Evolutionary conservation across 2,329 filamentous ascomycete species (phyloP).

Genomic region (Trichoderma sp.): DNA sequence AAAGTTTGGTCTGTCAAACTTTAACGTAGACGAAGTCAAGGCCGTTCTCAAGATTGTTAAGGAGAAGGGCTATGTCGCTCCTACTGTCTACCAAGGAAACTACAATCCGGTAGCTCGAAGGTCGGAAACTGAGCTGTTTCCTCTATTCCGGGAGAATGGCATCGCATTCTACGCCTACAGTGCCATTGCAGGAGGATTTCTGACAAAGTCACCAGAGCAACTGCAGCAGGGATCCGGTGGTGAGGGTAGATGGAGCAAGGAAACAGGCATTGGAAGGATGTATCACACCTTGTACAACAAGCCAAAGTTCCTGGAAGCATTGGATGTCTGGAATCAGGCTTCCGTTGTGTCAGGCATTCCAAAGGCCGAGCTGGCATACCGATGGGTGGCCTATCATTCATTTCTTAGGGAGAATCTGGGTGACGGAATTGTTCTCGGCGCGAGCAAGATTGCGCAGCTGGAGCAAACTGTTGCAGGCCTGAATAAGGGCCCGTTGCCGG

Average conservation of each 20-base stretch:
- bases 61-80: conserved; percentile 36
- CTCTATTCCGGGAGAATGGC: conserved; percentile 34
- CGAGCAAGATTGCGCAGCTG: conserved; percentile 9
- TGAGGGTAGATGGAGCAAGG: conserved; percentile 3
- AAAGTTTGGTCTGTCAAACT: conserved; percentile 40
- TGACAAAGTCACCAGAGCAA: conserved; percentile 20
- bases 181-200: conserved; percentile 36
- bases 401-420: not conserved
- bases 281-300: conserved; percentile 13
- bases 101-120: conserved; percentile 41
- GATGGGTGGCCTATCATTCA: conserved; percentile 18
- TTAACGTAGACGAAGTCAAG: conserved; percentile 38
- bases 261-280: not conserved
- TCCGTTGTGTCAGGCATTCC: not conserved
- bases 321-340: conserved; percentile 3
- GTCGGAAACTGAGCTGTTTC: conserved; percentile 39
- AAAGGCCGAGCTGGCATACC: conserved; percentile 17
- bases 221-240: not conserved
- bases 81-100: conserved; percentile 43
- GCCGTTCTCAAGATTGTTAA: conserved; percentile 39
- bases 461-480: conserved; percentile 4
- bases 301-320: not conserved
- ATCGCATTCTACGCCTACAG: conserved; percentile 41
- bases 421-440: conserved; percentile 15
- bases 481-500: conserved; percentile 18